Evolutionary conservation across 441 rosid genomes (phyloP), one percentile per base, ranked within the genome.

Genomic region (Pelargonium australe): DNA sequence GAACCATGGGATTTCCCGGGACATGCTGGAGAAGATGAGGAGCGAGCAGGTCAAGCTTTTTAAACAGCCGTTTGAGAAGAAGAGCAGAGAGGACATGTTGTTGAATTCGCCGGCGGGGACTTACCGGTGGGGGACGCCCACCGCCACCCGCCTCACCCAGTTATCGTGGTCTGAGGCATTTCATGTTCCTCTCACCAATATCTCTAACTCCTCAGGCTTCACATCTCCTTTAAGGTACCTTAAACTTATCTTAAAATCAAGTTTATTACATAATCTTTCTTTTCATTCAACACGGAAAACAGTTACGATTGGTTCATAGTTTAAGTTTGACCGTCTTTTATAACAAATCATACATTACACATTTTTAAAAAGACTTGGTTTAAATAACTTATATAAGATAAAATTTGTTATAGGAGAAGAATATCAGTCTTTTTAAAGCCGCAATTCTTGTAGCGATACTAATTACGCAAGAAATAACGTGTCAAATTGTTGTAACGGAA

Each of bases 121-220:
- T 58, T 90, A 90, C 49, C 83, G 88, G 0, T 88, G 96, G 96
- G 94, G 95, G 63, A 88, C 85, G 79, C 87, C 86, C 65, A 71
- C 68, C 1, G 95, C 96, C 1, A 82, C 85, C 64, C 69, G 80
- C 43, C 73, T 86, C 66, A 57, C 73, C 67, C 94, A 90, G 72
- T 72, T 86, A 68, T 76, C 80, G 0, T 83, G 89, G 86, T 90
- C 87, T 0, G 96, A 90, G 80, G 92, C 86, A 13, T 80, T 90
- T 71, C 94, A 87, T 66, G 74, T 90, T 61, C 76, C 87, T 45
- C 74, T 84, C 64, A 66, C 81, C 0, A 88, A 86, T 68, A 78
- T 82, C 57, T 75, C 85, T 14, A 68, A 67, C 23, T 66, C 84
- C 57, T 65, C 75, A 55, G 79, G 68, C 20, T 9, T 57, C 74